Evolutionary conservation across 331 rosid species (phyloP).

Genomic region (Malus hybrid): DNA sequence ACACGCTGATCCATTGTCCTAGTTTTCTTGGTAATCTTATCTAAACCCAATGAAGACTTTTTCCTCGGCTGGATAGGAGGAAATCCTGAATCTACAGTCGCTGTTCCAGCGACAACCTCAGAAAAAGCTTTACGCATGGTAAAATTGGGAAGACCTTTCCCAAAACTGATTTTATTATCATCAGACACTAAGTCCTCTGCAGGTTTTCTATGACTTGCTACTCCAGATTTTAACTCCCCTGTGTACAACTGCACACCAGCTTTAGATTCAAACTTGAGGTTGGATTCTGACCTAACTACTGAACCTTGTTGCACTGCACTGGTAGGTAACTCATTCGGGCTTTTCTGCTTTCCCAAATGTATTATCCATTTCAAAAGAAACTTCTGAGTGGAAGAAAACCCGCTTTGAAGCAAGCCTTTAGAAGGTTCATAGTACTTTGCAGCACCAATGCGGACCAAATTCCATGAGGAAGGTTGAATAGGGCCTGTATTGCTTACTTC

Average conservation of each 20-base stretch:
- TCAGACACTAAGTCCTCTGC: conserved; percentile 36
- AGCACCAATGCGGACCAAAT: conserved; percentile 78
- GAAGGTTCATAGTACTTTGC: conserved; percentile 79
- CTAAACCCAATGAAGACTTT: conserved; percentile 36
- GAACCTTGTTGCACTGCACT: conserved; percentile 34
- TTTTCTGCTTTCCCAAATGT: conserved; percentile 40
- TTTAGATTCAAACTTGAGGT: conserved; percentile 26
- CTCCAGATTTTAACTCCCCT: conserved; percentile 36
- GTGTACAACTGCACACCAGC: conserved; percentile 20
- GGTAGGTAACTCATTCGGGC: conserved; percentile 31
- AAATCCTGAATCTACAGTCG: conserved; percentile 53
- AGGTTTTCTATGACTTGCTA: conserved; percentile 30
- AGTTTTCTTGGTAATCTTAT: conserved; percentile 49
- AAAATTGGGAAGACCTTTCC: conserved; percentile 66
- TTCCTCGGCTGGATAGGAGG: conserved; percentile 85
- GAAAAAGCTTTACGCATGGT: conserved; percentile 87
- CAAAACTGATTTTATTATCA: conserved; percentile 51
- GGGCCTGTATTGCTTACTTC: conserved; percentile 40
- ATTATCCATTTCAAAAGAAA: conserved; percentile 68
- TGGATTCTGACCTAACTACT: conserved; percentile 12
- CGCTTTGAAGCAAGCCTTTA: conserved; percentile 88
- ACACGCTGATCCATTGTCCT: conserved; percentile 32
- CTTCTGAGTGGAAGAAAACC: conserved; percentile 65
- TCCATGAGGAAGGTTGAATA: conserved; percentile 54
- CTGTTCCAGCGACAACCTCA: conserved; percentile 90